Conservation (phyloP, 306 rosid genomes). For the Quercus variabilis region DNA sequence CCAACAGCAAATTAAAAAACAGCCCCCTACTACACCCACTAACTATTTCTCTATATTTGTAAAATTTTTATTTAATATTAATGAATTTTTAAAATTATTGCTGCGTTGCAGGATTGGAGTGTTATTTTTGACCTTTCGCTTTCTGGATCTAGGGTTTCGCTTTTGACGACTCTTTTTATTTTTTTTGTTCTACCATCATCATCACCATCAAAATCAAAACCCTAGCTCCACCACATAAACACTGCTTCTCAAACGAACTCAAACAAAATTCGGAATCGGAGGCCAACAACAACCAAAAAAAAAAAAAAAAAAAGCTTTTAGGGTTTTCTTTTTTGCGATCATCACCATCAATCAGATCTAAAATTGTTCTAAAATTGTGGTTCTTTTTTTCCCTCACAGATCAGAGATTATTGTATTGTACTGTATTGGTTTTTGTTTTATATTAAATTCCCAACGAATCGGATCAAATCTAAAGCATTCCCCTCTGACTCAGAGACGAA, state of each 20-base stretch:
- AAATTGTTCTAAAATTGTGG: constrained; percentile 37
- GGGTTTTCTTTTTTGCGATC: constrained; percentile 29
- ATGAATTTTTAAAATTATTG: background rate
- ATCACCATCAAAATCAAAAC: constrained; percentile 32
- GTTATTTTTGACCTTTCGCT: constrained; percentile 77
- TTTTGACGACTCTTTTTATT: constrained; percentile 38
- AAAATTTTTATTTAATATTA: background rate
- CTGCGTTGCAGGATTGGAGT: constrained; percentile 23
- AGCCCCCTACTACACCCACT: background rate
- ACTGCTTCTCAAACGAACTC: background rate
- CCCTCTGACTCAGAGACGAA: constrained; percentile 28
- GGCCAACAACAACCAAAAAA: constrained; percentile 6
- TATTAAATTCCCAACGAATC: constrained; percentile 43
- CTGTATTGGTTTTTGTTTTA: background rate
- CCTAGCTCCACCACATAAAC: constrained; percentile 44
- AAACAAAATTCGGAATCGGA: background rate
- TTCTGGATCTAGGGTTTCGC: constrained; percentile 99
- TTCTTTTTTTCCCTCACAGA: constrained; percentile 24
- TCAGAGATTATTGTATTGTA: constrained; percentile 24
- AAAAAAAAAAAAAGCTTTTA: background rate
- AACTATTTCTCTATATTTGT: background rate
- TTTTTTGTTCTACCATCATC: constrained; percentile 15
- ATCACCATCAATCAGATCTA: constrained; percentile 66
- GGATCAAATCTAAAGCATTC: constrained; percentile 61
- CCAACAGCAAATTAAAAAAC: background rate